phyloP scores from a whole-genome alignment of 2,329 filamentous ascomycete genomes.

The Aspergillus tanneri region DNA sequence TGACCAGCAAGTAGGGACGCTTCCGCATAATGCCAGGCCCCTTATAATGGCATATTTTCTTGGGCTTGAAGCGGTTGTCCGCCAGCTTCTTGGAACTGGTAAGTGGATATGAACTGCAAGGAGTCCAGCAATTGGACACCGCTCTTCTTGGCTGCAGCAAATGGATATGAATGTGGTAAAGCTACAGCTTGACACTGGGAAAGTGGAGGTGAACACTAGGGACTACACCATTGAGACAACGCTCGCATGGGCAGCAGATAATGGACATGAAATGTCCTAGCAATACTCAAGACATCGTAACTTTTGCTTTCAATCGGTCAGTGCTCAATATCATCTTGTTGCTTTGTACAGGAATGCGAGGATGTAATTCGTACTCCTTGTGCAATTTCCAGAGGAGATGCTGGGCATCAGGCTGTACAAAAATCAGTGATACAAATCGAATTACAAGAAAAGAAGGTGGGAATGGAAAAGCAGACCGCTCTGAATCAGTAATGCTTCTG shows the following conservation, averaged over 20 bases:
- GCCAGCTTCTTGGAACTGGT: background rate
- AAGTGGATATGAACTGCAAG: background rate
- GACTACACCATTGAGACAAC: background rate
- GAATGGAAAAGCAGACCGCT: background rate
- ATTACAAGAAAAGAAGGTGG: background rate
- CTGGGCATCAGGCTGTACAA: constrained; percentile 14
- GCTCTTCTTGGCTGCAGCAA: background rate
- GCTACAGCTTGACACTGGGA: background rate
- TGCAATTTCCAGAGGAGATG: constrained; percentile 20
- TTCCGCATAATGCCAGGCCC: background rate
- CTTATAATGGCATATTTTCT: background rate
- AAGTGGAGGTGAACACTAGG: background rate
- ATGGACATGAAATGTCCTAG: background rate
- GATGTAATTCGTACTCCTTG: constrained; percentile 14
- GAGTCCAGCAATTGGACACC: background rate
- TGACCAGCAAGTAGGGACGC: background rate
- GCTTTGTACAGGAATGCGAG: too few species aligned
- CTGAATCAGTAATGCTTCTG: background rate
- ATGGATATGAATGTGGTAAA: background rate
- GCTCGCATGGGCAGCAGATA: background rate
- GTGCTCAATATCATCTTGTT: too few species aligned
- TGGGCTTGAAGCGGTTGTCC: background rate
- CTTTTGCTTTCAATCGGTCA: too few species aligned
- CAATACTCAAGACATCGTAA: too few species aligned
- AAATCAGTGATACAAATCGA: background rate